Conservation (phyloP, 1,139 yeast species). For the Candida frijolesensis region DNA sequence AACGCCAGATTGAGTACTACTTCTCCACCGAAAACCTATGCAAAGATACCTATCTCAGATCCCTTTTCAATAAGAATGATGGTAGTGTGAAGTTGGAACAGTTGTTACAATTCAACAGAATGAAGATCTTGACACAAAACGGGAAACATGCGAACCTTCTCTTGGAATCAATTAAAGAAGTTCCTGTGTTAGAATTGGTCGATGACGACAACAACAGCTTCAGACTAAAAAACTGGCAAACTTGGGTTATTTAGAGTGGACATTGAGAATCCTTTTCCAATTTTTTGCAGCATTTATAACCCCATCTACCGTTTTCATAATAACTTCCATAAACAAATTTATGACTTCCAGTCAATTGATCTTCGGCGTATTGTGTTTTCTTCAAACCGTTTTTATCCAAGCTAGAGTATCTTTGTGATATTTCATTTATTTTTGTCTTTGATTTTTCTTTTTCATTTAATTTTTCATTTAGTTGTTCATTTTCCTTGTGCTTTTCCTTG, state of each 20-base stretch:
- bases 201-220: conserved; percentile 12
- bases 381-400: conserved; percentile 16
- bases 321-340: conserved; percentile 50
- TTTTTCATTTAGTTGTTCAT: conserved; percentile 22
- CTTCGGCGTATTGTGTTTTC: conserved; percentile 37
- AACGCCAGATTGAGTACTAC: conserved; percentile 25
- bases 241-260: conserved; percentile 19
- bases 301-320: conserved; percentile 52
- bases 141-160: conserved; percentile 21
- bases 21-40: conserved; percentile 29
- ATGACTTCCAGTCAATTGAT: conserved; percentile 40
- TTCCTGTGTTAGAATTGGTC: conserved; percentile 19
- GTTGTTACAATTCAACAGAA: conserved; percentile 22
- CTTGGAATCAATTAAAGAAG: conserved; percentile 18
- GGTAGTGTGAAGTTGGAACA: conserved; percentile 22
- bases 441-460: conserved; percentile 21
- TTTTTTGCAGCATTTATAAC: conserved; percentile 47
- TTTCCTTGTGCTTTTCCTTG: conserved; percentile 20
- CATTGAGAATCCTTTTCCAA: conserved; percentile 29
- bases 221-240: conserved; percentile 21
- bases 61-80: conserved; percentile 19
- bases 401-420: neutral
- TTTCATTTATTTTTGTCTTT: conserved; percentile 14
- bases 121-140: conserved; percentile 21
- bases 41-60: conserved; percentile 26